These are phyloP conservation scores for Actinomucor elegans DNA, from an alignment of 371 early-diverging fungal genomes.

Conservation along the genomic window DNA sequence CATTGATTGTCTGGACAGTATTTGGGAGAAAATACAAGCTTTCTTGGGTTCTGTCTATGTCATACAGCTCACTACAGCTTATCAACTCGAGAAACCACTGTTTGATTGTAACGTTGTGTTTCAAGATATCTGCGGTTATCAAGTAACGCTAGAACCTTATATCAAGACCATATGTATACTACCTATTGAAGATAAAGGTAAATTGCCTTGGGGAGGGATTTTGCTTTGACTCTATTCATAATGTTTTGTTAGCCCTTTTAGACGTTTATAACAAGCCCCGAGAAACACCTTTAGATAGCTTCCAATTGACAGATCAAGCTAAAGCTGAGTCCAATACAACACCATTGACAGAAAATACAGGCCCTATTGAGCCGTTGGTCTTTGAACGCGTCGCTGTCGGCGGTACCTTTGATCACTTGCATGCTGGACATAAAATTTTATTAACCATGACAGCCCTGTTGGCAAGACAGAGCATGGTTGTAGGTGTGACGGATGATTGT, in stretches of 20 bases:
- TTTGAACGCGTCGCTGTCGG: conserved; percentile 78
- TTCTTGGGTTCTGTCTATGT: conserved; percentile 36
- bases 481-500: conserved; percentile 74
- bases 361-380: conserved; percentile 14
- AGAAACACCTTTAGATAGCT: conserved; percentile 2
- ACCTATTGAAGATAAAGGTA: background rate
- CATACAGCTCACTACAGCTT: conserved; percentile 25
- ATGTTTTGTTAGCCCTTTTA: no score
- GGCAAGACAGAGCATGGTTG: conserved; percentile 57
- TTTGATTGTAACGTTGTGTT: conserved; percentile 40
- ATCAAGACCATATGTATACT: conserved; percentile 16
- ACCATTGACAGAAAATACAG: conserved; percentile 1
- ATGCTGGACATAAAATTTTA: conserved; percentile 92
- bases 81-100: conserved; percentile 25
- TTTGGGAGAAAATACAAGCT: conserved; percentile 37
- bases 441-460: conserved; percentile 81
- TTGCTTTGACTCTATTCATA: no score
- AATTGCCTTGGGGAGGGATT: no score
- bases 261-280: no score
- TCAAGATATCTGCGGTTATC: conserved; percentile 33
- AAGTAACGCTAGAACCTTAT: conserved; percentile 16
- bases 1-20: conserved; percentile 9
- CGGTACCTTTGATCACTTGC: conserved; percentile 97
- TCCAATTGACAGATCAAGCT: background rate
- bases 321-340: background rate